phyloP scores from a whole-genome alignment of 2,329 filamentous ascomycete species.

The Alternaria triticina region DNA sequence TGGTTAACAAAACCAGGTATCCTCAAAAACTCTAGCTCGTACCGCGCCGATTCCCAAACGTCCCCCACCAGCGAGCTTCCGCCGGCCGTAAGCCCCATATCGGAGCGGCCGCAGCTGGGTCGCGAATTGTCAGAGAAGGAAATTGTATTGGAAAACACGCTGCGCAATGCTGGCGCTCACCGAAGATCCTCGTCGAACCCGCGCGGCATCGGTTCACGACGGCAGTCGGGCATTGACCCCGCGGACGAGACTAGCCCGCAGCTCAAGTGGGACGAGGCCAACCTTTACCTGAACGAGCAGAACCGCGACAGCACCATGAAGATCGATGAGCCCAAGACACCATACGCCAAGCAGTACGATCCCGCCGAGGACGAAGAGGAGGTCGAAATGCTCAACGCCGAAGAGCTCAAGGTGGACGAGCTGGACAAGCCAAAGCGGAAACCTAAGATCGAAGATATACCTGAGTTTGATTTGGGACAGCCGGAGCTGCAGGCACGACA shows the following conservation, averaged over 20 bases:
- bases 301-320: conserved; percentile 97
- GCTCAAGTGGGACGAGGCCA: conserved; percentile 98
- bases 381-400: conserved; percentile 67
- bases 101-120: conserved; percentile 52
- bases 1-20: conserved; percentile 69
- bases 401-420: conserved; percentile 73
- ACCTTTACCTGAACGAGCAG: conserved; percentile 95
- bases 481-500: conserved; percentile 67
- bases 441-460: conserved; percentile 73
- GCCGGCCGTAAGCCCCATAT: conserved; percentile 39
- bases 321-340: conserved; percentile 98
- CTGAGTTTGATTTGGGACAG: conserved; percentile 88
- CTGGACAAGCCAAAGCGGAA: conserved; percentile 65
- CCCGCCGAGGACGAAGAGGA: conserved; percentile 86
- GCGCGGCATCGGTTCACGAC: conserved; percentile 71
- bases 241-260: conserved; percentile 70
- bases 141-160: conserved; percentile 89
- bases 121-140: conserved; percentile 76
- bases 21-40: conserved; percentile 82
- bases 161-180: conserved; percentile 89
- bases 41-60: conserved; percentile 59
- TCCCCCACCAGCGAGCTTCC: conserved; percentile 54
- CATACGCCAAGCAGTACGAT: conserved; percentile 91
- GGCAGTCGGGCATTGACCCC: conserved; percentile 65
- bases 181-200: conserved; percentile 80